Percentiles rank a stretch among this genome's conserved stretches.
Conservation (phyloP, 768 basidiomycete species). For the Gelatoporia subvermispora region DNA sequence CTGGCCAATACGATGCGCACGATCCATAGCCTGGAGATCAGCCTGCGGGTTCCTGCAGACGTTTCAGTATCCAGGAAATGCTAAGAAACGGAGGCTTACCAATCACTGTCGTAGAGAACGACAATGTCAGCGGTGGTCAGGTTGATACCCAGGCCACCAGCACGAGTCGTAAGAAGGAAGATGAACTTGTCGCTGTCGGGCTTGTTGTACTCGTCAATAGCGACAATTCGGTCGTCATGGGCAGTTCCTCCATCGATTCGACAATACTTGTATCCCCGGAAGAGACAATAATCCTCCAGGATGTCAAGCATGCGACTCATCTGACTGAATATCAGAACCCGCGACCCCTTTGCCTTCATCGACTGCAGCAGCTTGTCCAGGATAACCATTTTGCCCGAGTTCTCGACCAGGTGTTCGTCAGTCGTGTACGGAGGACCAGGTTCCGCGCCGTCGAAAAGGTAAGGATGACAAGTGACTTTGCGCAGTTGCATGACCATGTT, state of each 20-base stretch:
- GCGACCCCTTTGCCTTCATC: constrained; percentile 91
- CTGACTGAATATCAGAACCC: constrained; percentile 96
- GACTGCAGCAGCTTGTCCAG: constrained; percentile 85
- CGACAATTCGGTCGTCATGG: constrained; percentile 91
- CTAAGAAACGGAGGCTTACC: constrained; percentile 44
- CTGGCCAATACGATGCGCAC: constrained; percentile 94
- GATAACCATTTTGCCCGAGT: constrained; percentile 96
- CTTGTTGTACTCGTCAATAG: constrained; percentile 97
- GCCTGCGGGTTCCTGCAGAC: constrained; percentile 89
- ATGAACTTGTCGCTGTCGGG: constrained; percentile 93
- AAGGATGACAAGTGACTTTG: constrained; percentile 88
- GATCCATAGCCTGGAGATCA: constrained; percentile 98
- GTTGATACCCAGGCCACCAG: constrained; percentile 96
- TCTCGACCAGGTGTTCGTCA: constrained; percentile 92
- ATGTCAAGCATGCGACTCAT: constrained; percentile 99
- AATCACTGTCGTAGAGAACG: constrained; percentile 94
- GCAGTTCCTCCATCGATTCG: constrained; percentile 95
- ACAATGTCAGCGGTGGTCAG: constrained; percentile 93
- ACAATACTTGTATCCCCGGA: constrained; percentile 88
- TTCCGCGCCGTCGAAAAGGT: constrained; percentile 94
- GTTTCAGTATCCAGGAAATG: neutral
- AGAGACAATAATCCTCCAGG: constrained; percentile 94
- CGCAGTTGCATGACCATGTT: constrained; percentile 99
- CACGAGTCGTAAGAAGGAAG: constrained; percentile 93
- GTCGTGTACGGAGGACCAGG: constrained; percentile 98